phyloP scores from a whole-genome alignment of 495 filamentous ascomycete species.

The Hypomontagnella monticulosa region DNA sequence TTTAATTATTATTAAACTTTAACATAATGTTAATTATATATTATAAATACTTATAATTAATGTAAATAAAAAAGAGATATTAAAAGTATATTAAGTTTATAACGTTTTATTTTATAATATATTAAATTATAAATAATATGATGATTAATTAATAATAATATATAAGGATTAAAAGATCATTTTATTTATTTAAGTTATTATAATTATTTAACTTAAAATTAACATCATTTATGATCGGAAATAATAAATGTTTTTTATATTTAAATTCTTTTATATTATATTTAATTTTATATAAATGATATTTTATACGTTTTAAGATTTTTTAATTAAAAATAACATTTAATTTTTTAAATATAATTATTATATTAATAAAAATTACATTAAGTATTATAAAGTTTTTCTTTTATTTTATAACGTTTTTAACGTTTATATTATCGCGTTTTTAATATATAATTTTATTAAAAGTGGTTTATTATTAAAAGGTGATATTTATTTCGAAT shows the following conservation, averaged over 20 bases:
- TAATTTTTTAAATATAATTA: not conserved
- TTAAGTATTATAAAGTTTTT: not conserved
- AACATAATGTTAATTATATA: not conserved
- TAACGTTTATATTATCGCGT: not conserved
- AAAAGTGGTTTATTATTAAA: not conserved
- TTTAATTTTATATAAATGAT: not conserved
- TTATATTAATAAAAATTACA: not conserved
- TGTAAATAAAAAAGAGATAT: not conserved
- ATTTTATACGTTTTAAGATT: not conserved
- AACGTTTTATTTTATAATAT: not conserved
- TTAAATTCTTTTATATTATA: not conserved
- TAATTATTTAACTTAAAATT: not conserved
- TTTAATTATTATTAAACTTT: not conserved
- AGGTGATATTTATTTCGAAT: not conserved
- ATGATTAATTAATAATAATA: not conserved
- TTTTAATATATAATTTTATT: not conserved
- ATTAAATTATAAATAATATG: not conserved
- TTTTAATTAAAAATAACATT: not conserved
- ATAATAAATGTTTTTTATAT: not conserved
- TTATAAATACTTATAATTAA: not conserved
- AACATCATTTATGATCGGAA: not conserved
- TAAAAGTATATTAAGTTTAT: not conserved
- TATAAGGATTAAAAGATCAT: not conserved
- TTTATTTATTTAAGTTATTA: not conserved
- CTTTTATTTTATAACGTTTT: not conserved